Percentiles rank a stretch among this genome's conserved stretches.
Conservation (phyloP, 495 filamentous ascomycete genomes). For the Penicillium coprophilum region DNA sequence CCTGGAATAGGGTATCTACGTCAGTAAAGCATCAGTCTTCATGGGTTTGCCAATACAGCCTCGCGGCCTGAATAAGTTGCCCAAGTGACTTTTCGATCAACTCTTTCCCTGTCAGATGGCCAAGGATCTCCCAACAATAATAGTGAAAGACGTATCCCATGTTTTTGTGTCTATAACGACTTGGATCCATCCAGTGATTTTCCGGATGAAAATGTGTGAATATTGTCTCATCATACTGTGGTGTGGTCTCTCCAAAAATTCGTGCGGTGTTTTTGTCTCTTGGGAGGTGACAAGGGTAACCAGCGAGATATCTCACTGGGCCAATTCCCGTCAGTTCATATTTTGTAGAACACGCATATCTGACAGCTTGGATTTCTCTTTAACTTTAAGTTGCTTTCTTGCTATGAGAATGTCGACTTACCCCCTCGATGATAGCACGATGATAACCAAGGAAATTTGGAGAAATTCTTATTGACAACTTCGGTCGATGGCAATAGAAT, state of each 20-base stretch:
- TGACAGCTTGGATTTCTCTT: slow-evolving; percentile 3
- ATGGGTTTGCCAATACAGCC: slow-evolving; percentile 3
- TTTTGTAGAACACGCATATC: slow-evolving; percentile 4
- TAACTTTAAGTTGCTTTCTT: not conserved
- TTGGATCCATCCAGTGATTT: not conserved
- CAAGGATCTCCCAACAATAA: slow-evolving; percentile 13
- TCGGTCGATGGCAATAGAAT: slow-evolving; percentile 12
- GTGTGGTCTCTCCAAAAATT: not conserved
- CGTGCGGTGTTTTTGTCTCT: slow-evolving; percentile 10
- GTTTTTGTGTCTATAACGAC: not conserved
- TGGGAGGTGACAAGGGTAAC: not conserved
- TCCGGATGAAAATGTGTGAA: not conserved
- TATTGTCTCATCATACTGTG: slow-evolving; percentile 1
- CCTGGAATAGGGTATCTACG: not conserved
- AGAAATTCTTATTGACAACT: slow-evolving; percentile 6
- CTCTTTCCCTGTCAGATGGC: slow-evolving; percentile 12
- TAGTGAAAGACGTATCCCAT: slow-evolving; percentile 6
- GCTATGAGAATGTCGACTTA: not conserved
- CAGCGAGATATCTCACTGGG: not conserved
- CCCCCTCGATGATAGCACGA: slow-evolving; percentile 11
- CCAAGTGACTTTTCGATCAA: slow-evolving; percentile 7
- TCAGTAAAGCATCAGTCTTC: not conserved
- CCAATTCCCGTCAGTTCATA: slow-evolving; percentile 8
- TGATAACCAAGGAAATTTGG: slow-evolving; percentile 11
- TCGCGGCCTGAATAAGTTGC: slow-evolving; percentile 6